These are phyloP conservation scores for Peronospora belbahrii DNA, from an alignment of 352 stramenopile species.

Conservation along the genomic window DNA sequence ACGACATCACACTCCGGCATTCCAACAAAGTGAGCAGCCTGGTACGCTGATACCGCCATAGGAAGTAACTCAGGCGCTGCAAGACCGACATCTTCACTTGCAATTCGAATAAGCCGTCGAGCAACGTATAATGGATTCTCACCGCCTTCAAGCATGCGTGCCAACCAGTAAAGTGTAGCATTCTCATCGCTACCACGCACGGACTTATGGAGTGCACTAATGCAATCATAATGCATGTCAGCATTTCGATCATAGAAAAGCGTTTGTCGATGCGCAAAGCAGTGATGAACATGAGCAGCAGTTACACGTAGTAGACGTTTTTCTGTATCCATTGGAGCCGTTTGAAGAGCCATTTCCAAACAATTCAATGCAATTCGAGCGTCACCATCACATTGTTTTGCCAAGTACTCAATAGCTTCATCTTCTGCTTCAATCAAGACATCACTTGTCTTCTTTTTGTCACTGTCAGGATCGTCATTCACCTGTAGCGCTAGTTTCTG, in stretches of 20 bases:
- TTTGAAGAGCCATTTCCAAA: constrained; percentile 72
- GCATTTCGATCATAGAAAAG: constrained; percentile 81
- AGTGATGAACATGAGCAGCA: constrained; percentile 54
- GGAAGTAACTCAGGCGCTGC: constrained; percentile 58
- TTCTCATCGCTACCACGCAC: constrained; percentile 78
- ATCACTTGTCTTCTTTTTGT: background rate
- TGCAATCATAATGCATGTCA: constrained; percentile 83
- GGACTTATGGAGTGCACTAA: constrained; percentile 82
- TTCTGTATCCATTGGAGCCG: constrained; percentile 22
- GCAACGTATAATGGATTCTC: constrained; percentile 81
- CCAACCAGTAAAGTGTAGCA: constrained; percentile 79
- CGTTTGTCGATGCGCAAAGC: constrained; percentile 62
- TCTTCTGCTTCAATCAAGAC: constrained; percentile 41
- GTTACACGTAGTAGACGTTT: constrained; percentile 37
- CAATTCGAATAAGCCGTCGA: constrained; percentile 74
- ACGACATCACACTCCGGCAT: constrained; percentile 85
- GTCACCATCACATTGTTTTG: constrained; percentile 69
- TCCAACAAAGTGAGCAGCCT: constrained; percentile 64
- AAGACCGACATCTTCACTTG: constrained; percentile 79
- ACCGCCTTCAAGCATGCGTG: constrained; percentile 77
- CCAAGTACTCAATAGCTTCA: constrained; percentile 54
- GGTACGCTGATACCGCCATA: constrained; percentile 62
- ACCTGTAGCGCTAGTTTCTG: constrained; percentile 7
- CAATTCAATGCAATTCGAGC: constrained; percentile 76
- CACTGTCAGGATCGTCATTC: background rate